These are phyloP conservation scores for Leccinum holopus DNA, from an alignment of 1,284 basidiomycete genomes.

Conservation along the genomic window DNA sequence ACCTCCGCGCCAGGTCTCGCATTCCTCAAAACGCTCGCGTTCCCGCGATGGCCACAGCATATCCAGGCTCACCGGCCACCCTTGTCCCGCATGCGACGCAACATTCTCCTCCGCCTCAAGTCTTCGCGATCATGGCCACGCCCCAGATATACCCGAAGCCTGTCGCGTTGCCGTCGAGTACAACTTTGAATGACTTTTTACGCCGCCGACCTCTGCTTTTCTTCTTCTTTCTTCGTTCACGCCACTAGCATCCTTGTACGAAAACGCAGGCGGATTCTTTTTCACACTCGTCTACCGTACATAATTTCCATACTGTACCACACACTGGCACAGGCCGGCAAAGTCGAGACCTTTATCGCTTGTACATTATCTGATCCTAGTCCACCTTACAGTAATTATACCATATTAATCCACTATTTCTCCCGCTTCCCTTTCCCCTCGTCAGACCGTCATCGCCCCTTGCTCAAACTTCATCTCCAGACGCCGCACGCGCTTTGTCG, in stretches of 20 bases:
- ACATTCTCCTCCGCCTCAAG: slow-evolving; percentile 56
- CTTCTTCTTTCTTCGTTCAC: slow-evolving; percentile 12
- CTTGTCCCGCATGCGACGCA: slow-evolving; percentile 71
- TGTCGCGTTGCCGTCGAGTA: slow-evolving; percentile 72
- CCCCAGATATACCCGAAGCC: slow-evolving; percentile 56
- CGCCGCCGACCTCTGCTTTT: background rate
- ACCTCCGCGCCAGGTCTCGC: slow-evolving; percentile 41
- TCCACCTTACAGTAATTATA: slow-evolving; percentile 32
- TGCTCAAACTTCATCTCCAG: background rate
- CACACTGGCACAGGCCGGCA: slow-evolving; percentile 9
- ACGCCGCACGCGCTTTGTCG: background rate
- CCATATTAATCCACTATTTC: slow-evolving; percentile 33
- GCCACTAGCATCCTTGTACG: slow-evolving; percentile 33
- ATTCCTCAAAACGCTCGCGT: slow-evolving; percentile 54
- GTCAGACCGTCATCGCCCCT: slow-evolving; percentile 2
- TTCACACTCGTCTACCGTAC: slow-evolving; percentile 28
- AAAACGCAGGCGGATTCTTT: slow-evolving; percentile 31
- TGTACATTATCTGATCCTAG: slow-evolving; percentile 35
- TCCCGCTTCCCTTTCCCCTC: background rate
- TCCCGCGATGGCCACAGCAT: slow-evolving; percentile 38
- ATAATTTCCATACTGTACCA: slow-evolving; percentile 26
- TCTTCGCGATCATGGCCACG: slow-evolving; percentile 57
- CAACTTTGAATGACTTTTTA: slow-evolving; percentile 52
- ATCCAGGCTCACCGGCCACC: slow-evolving; percentile 36
- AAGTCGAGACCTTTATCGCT: slow-evolving; percentile 18